phyloP scores from a whole-genome alignment of 2,329 filamentous ascomycete species.

The Claviceps sorghi region DNA sequence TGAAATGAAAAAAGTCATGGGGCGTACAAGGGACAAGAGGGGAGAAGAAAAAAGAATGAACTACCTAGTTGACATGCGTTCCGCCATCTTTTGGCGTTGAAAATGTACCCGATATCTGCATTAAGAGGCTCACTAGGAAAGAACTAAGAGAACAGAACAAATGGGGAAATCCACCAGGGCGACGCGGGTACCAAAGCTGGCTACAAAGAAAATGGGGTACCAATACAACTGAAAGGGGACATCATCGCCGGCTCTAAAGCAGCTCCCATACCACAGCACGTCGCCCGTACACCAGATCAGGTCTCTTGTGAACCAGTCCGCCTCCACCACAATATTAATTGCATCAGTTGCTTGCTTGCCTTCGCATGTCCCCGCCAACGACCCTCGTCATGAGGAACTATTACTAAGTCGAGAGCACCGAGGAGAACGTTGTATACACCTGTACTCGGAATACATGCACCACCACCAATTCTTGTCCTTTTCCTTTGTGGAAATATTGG shows the following conservation, averaged over 20 bases:
- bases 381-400: constrained; percentile 1
- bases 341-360: constrained; percentile 8
- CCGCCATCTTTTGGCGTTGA: not conserved
- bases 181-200: constrained; percentile 9
- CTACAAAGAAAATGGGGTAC: constrained; percentile 16
- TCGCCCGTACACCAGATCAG: constrained; percentile 9
- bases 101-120: constrained; percentile 44
- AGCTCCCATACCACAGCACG: constrained; percentile 8
- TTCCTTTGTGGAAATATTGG: constrained; percentile 3
- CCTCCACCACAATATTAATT: constrained; percentile 6
- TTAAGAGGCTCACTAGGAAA: constrained; percentile 49
- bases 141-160: constrained; percentile 30
- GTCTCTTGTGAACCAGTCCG: constrained; percentile 3
- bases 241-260: constrained; percentile 5
- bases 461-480: constrained; percentile 8
- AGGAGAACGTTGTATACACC: not conserved
- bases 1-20: too few relatives aligned
- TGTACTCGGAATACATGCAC: constrained; percentile 4
- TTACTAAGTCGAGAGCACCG: constrained; percentile 3
- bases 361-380: constrained; percentile 4
- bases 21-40: too few relatives aligned
- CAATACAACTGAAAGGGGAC: constrained; percentile 12
- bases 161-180: constrained; percentile 20
- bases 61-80: not conserved
- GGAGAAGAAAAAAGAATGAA: not conserved